Conservation (phyloP, 2,329 filamentous ascomycete genomes). For the Kalmusia sp. region DNA sequence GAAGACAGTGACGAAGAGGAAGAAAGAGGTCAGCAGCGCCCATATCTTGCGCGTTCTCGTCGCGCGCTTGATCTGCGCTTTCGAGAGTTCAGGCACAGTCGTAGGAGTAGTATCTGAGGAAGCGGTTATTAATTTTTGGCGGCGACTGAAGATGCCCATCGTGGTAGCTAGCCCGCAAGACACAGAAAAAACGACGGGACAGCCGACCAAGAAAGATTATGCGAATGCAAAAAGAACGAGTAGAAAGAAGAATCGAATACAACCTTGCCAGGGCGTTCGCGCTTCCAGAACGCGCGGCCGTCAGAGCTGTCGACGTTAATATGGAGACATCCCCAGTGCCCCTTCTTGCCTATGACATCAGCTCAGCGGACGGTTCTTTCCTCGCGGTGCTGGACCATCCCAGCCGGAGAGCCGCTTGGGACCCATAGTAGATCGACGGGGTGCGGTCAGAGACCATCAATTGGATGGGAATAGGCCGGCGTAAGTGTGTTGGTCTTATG, state of each 20-base stretch:
- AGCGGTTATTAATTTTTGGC: slow-evolving; percentile 17
- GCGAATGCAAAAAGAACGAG: slow-evolving; percentile 6
- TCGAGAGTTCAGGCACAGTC: slow-evolving; percentile 37
- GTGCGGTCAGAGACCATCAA: not conserved
- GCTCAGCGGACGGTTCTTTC: slow-evolving; percentile 5
- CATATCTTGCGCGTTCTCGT: slow-evolving; percentile 64
- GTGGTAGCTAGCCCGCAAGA: not conserved
- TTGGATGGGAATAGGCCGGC: slow-evolving; percentile 5
- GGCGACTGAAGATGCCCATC: slow-evolving; percentile 36
- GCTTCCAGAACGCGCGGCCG: slow-evolving; percentile 29
- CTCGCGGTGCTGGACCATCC: not conserved
- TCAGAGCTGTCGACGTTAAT: slow-evolving; percentile 26
- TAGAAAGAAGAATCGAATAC: slow-evolving; percentile 3
- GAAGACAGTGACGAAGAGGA: slow-evolving; percentile 76
- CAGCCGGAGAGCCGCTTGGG: slow-evolving; percentile 22
- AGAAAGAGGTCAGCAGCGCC: slow-evolving; percentile 69
- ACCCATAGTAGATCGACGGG: not conserved
- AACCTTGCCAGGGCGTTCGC: not conserved
- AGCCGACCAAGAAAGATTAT: slow-evolving; percentile 6
- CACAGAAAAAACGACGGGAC: not conserved
- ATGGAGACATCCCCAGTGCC: slow-evolving; percentile 21
- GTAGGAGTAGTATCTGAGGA: slow-evolving; percentile 25
- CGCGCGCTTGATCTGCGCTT: slow-evolving; percentile 47
- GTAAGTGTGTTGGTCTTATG: not conserved
- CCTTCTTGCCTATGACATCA: slow-evolving; percentile 32